A percentile compares a stretch with the other conserved stretches of the same genome.
phyloP scores from a whole-genome alignment of 129 eudicot genomes.

The Lonicera japonica region DNA sequence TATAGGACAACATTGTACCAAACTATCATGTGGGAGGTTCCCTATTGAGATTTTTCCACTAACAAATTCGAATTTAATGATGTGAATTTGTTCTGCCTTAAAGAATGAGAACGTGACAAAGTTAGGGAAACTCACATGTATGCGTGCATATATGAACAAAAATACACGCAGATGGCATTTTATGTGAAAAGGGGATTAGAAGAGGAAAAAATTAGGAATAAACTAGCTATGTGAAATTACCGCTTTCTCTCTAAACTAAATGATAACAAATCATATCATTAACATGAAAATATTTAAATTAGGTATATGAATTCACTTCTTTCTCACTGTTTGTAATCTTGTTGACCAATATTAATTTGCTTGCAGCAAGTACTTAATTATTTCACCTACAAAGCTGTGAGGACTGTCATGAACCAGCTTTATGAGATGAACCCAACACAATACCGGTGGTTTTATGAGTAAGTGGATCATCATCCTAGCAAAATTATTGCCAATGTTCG shows the following conservation, averaged over 20 bases:
- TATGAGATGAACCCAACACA: constrained; percentile 96
- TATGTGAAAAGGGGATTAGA: no score
- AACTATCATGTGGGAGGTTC: not conserved
- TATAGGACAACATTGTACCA: not conserved
- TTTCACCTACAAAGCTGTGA: constrained; percentile 97
- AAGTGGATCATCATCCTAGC: constrained; percentile 32
- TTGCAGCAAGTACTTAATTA: constrained; percentile 82
- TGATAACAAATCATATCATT: no score
- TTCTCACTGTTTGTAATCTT: not conserved
- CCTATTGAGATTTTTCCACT: not conserved
- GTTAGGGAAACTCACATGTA: no score
- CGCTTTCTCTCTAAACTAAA: no score
- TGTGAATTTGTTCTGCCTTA: not conserved
- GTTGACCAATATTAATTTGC: constrained; percentile 11
- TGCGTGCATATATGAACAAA: no score
- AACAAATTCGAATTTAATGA: not conserved
- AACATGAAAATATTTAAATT: no score
- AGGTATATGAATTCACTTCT: not conserved
- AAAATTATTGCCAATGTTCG: not conserved
- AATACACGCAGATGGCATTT: no score
- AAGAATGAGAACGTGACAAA: not conserved
- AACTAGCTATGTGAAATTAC: no score
- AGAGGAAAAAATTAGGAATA: no score
- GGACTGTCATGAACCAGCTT: constrained; percentile 90
- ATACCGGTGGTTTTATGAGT: constrained; percentile 92